phyloP scores from a whole-genome alignment of 805 yeast genomes.

The Monosporozyma aquatica region DNA sequence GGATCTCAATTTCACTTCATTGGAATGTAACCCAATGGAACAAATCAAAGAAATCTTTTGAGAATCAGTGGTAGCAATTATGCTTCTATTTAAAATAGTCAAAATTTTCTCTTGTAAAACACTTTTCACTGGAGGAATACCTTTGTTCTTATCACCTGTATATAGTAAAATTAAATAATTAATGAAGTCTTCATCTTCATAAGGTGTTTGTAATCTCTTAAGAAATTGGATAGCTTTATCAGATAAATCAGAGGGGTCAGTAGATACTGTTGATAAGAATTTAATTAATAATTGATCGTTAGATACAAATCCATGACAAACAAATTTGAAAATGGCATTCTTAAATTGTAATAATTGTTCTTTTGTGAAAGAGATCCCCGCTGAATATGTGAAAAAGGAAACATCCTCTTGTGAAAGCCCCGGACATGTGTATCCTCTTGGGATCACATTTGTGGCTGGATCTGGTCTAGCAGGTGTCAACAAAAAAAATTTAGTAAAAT shows the following conservation, averaged over 20 bases:
- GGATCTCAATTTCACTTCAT: constrained; percentile 43
- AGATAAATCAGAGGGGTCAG: constrained; percentile 47
- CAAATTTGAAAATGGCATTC: constrained; percentile 30
- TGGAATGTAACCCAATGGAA: constrained; percentile 50
- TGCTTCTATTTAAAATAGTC: constrained; percentile 41
- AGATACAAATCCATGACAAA: constrained; percentile 32
- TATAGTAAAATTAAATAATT: constrained; percentile 39
- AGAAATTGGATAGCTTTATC: constrained; percentile 44
- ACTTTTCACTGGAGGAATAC: constrained; percentile 45
- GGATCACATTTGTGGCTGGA: constrained; percentile 30
- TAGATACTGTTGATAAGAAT: constrained; percentile 54
- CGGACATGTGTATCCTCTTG: constrained; percentile 44
- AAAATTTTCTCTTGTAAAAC: constrained; percentile 50
- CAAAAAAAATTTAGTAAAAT: constrained; percentile 49
- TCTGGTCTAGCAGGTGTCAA: constrained; percentile 39
- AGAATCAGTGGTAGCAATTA: constrained; percentile 37
- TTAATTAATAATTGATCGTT: constrained; percentile 33
- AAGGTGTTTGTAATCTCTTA: constrained; percentile 42
- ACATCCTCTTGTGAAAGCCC: constrained; percentile 54
- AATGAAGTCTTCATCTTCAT: constrained; percentile 41
- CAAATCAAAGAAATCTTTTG: constrained; percentile 39
- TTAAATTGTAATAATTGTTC: constrained; percentile 39
- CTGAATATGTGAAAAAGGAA: constrained; percentile 55
- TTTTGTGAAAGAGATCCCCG: constrained; percentile 52
- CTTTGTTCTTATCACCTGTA: constrained; percentile 37